Evolutionary conservation across 2,329 filamentous ascomycete genomes (phyloP), one percentile per base, ranked within the genome.

Genomic region (Ophiocordyceps robertsii): DNA sequence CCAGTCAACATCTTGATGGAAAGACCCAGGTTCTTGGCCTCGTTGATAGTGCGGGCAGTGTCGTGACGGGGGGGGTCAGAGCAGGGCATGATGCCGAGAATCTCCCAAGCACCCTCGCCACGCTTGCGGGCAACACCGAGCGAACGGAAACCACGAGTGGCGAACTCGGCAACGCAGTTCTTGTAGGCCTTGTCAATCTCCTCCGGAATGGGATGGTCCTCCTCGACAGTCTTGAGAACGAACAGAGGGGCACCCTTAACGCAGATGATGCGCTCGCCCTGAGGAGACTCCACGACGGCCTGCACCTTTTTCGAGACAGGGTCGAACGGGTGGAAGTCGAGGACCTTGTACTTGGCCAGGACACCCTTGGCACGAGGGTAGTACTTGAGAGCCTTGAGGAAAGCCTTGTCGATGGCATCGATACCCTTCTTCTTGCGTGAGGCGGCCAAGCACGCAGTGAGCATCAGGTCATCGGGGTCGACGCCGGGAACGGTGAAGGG

Each of bases 1-100:
- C 87, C 87, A 67, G 88, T 94, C 68, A 94, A 77, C 86, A 94
- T 94, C 75, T 94, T 94, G 68, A 94, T 88, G 53, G 83, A 88
- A 47, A 94, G 73, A 72, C 87, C 87, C 45, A 94, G 78, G 49
- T 71, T 75, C 73, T 92, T 90, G 57, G 87, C 87, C 66, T 94
- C 87, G 63, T 84, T 82, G 68, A 94, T 84, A 47, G 88, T 94
- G 63, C 85, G 84, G 56, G 81, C 85, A 53, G 88, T 94, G 59
- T 94, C 87, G 69, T 93, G 80, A 58, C 88, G 84, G 53, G 87
- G 87, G 54, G 88, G 88, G 63, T 94, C 87, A 55, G 82, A 86
- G 75, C 87, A 94, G 58, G 88, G 87, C 84, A 94, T 90, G 57
- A 95, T 94, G 56, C 87, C 87, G 53, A 95, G 80, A 54, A 95